A percentile compares a stretch with the other conserved stretches of the same genome.
phyloP scores from a whole-genome alignment of 805 yeast species.

The Teunomyces lycoperdinae region DNA sequence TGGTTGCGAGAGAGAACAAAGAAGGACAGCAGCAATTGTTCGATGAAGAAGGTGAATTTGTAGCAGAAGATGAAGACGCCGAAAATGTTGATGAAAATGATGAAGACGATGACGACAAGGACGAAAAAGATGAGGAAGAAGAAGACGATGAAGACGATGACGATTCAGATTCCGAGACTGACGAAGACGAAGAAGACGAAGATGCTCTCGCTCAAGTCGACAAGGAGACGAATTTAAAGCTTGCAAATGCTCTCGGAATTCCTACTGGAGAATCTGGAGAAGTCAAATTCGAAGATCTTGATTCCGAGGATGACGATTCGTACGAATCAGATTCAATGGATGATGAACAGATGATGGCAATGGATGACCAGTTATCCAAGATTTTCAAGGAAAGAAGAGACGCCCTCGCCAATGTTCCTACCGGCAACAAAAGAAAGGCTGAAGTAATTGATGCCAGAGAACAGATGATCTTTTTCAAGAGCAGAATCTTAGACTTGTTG shows the following conservation, averaged over 20 bases:
- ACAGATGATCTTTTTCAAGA: constrained; percentile 75
- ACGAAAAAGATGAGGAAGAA: constrained; percentile 18
- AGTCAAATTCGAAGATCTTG: constrained; percentile 41
- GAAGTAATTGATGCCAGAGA: constrained; percentile 80
- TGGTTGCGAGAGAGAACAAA: constrained; percentile 65
- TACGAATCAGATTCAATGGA: constrained; percentile 79
- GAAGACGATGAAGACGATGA: constrained; percentile 13
- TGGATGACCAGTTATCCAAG: constrained; percentile 77
- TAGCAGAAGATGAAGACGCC: constrained; percentile 20
- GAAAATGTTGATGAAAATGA: constrained; percentile 30
- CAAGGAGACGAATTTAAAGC: constrained; percentile 53
- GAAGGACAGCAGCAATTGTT: constrained; percentile 78
- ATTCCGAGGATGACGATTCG: constrained; percentile 46
- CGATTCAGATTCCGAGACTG: constrained; percentile 7
- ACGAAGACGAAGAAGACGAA: constrained; percentile 11
- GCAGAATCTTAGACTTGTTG: constrained; percentile 71
- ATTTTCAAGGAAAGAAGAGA: constrained; percentile 83
- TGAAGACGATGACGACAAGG: constrained; percentile 20
- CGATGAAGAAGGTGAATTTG: constrained; percentile 49
- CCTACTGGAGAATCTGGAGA: constrained; percentile 46
- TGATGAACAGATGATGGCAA: constrained; percentile 94
- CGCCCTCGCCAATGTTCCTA: constrained; percentile 47
- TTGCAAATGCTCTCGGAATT: constrained; percentile 71
- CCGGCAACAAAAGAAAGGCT: constrained; percentile 65
- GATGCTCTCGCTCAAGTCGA: constrained; percentile 24